phyloP scores from a whole-genome alignment of 1,284 basidiomycete species.

The Ceraceosorus guamensis region DNA sequence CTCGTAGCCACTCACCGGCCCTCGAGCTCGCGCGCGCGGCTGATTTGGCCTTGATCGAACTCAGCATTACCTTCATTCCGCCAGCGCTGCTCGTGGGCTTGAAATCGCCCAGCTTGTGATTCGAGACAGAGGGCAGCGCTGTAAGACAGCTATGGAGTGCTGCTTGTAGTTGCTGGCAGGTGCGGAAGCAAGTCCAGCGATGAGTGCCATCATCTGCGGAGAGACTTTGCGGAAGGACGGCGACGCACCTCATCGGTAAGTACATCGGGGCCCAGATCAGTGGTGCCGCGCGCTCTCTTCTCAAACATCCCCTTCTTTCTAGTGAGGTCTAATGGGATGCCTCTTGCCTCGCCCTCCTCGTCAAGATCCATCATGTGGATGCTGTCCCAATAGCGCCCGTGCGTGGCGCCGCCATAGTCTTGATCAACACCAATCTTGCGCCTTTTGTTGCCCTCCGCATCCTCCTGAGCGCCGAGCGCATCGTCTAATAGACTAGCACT shows the following conservation, averaged over 20 bases:
- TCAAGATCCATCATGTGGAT: conserved; percentile 82
- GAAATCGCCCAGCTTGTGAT: not conserved
- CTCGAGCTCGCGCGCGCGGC: conserved; percentile 28
- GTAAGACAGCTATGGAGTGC: not conserved
- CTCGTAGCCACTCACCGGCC: not conserved
- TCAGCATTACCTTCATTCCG: conserved; percentile 13
- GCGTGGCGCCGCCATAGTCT: conserved; percentile 22
- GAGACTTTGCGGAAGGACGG: not conserved
- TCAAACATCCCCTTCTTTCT: conserved; percentile 22
- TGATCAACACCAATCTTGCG: conserved; percentile 37
- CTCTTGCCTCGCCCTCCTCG: conserved; percentile 59
- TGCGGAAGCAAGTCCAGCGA: not conserved
- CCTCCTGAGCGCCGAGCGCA: conserved; percentile 41
- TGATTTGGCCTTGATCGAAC: conserved; percentile 10
- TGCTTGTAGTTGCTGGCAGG: not conserved
- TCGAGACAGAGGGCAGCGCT: not conserved
- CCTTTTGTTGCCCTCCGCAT: conserved; percentile 18
- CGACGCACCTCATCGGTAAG: conserved; percentile 3
- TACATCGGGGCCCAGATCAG: not conserved
- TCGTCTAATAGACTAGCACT: conserved; percentile 73
- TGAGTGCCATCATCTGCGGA: not conserved
- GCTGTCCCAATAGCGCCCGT: conserved; percentile 55
- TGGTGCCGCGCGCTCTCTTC: conserved; percentile 15
- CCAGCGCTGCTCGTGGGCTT: not conserved
- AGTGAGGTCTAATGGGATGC: conserved; percentile 70